These are phyloP conservation scores for Sclerotinia trifoliorum DNA, from an alignment of 2,329 filamentous ascomycete species.

Conservation along the genomic window DNA sequence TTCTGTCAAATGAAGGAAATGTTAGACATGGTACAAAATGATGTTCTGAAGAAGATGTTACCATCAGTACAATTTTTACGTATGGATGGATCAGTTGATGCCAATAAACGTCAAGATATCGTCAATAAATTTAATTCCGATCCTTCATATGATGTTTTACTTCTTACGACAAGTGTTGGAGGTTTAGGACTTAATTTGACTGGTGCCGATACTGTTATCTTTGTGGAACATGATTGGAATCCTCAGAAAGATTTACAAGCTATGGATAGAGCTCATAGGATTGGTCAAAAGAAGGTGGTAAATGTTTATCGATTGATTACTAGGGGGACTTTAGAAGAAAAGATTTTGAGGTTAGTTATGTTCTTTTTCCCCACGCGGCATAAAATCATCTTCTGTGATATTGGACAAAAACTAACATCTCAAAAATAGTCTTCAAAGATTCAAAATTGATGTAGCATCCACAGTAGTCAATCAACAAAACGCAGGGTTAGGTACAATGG, in stretches of 20 bases:
- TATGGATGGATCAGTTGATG: constrained; percentile 91
- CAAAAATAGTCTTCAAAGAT: constrained; percentile 76
- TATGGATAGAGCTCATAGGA: constrained; percentile 97
- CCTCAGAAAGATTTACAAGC: constrained; percentile 97
- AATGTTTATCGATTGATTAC: constrained; percentile 98
- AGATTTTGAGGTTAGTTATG: constrained; percentile 75
- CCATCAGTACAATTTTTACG: constrained; percentile 89
- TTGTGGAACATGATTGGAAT: constrained; percentile 99
- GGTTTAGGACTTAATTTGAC: constrained; percentile 93
- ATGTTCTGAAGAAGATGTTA: constrained; percentile 86
- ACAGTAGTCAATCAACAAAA: constrained; percentile 99
- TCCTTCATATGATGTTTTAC: constrained; percentile 89
- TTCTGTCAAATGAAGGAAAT: constrained; percentile 99
- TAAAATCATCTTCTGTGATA: not conserved
- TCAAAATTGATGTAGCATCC: constrained; percentile 98
- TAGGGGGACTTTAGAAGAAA: constrained; percentile 93
- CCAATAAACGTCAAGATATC: constrained; percentile 91
- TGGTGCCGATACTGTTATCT: constrained; percentile 97
- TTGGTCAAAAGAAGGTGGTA: constrained; percentile 99
- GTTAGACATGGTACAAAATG: constrained; percentile 97
- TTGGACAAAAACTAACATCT: not conserved
- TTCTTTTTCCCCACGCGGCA: not conserved
- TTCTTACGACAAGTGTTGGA: constrained; percentile 93
- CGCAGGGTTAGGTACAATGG: constrained; percentile 86
- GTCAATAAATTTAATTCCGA: constrained; percentile 99